These are phyloP conservation scores for Pelagophyceae sp. DNA, from an alignment of 352 stramenopile genomes.

Conservation along the genomic window DNA sequence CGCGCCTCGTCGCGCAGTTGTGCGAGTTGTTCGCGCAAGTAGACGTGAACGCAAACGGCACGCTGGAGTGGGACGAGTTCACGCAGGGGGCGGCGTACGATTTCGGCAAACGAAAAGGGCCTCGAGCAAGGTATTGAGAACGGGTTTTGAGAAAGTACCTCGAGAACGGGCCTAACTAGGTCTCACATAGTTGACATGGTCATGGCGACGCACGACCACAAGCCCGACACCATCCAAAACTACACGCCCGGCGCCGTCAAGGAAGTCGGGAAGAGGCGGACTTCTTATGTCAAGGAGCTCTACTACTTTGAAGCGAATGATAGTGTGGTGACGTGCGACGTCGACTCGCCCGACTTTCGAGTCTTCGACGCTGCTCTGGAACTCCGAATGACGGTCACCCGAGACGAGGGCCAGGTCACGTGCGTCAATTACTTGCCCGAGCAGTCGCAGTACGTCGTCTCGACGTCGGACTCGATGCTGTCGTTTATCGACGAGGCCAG, in stretches of 20 bases:
- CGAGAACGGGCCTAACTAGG: no score
- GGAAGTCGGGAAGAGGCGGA: constrained; percentile 65
- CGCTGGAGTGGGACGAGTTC: constrained; percentile 83
- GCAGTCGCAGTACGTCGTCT: constrained; percentile 62
- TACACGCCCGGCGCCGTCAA: constrained; percentile 65
- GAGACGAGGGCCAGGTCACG: constrained; percentile 59
- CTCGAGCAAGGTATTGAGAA: no score
- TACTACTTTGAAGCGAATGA: constrained; percentile 67
- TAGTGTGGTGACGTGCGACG: constrained; percentile 59
- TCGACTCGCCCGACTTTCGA: constrained; percentile 58
- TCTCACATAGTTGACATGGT: constrained; percentile 76
- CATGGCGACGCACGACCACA: constrained; percentile 62
- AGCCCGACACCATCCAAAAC: constrained; percentile 69
- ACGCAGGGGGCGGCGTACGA: no score
- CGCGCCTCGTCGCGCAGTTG: constrained; percentile 65
- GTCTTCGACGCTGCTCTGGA: constrained; percentile 68
- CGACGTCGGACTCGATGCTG: constrained; percentile 63
- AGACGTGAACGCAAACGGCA: constrained; percentile 75
- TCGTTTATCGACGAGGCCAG: constrained; percentile 67
- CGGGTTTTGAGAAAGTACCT: no score
- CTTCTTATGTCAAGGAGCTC: constrained; percentile 64
- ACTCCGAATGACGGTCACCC: constrained; percentile 51
- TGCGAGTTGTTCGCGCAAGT: constrained; percentile 78
- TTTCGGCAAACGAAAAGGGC: no score
- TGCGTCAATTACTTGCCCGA: constrained; percentile 62